Base-by-base conservation (phyloP, 495 filamentous ascomycete species). In the Penicillium daleae region DNA sequence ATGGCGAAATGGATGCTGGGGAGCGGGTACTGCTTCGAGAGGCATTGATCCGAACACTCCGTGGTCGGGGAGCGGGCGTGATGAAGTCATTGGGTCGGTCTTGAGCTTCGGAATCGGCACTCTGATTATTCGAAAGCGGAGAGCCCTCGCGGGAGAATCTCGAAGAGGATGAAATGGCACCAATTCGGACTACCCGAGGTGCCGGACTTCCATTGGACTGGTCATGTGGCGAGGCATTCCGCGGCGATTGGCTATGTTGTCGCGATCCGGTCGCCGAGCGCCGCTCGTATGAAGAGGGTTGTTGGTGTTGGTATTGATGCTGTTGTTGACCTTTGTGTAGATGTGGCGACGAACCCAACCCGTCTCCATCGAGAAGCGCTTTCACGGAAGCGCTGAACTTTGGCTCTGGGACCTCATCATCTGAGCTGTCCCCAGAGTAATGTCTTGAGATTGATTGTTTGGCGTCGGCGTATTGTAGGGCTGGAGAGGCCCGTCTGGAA, bases 361-460 rank as follows among this genome's bases (percentile, higher is more conserved):
- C 84, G 53, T 86, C 85, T 65, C 88, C 88, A 58, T 89, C 86
- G 7, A 93, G 77, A 13, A 93, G 77, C 24, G 89, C 90, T 66
- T 92, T 92, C 9, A 90, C 91, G 37, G 90, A 83, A 35, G 90
- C 90, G 67, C 90, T 92, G 67, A 92, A 87, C 72, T 90, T 91
- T 74, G 91, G 90, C 61, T 90, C 90, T 35, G 89, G 89, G 26
- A 87, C 80, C 60, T 79, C 78, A 60, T 92, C 90, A 67, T 93
- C 90, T 19, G 90, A 92, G 76, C 89, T 92, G 67, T 93, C 90
- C 8, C 82, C 82, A 4, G 80, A 76, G 54, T 79, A 80, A n/a
- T 76, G 67, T 49, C 68, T 71, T 3, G 78, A 66, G 0, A 65
- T 27, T 2, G 69, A 66, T 46, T 56, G 39, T 49, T 56, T 64